Base-by-base conservation (phyloP, 2,329 filamentous ascomycete genomes). In the Clonostachys rhizophaga region DNA sequence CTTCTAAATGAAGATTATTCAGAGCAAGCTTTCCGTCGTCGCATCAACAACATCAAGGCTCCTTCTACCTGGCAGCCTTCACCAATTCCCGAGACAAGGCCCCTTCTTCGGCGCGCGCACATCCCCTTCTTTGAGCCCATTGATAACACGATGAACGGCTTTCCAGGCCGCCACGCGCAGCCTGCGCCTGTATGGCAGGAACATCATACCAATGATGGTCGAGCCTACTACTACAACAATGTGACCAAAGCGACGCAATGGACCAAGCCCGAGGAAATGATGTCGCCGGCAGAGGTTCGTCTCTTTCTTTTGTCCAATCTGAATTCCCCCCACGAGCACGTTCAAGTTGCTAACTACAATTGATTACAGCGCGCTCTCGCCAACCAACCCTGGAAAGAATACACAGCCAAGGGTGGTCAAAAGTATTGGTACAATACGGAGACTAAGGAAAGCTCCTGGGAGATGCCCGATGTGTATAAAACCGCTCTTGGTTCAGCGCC, bases 391-490 rank as follows among this genome's bases (percentile, higher is more conserved):
- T 99, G 91, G 91, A 94, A 92, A 61, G 90, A 96, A 67, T 94
- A 95, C 61, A 90, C 86, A 24, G 85, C 89, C 18, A 84, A 91
- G 52, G 88, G 89, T 53, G 94, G 92, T 42, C 84, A 86, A 58
- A 89, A 92, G 63, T 99, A 99, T 69, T 99, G 91, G 88, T 92
- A 91, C 67, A 94, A 99, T 66, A 88, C 85, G 34, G 87, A 95
- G 67, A 91, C 89, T 41, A 91, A 92, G 68, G 81, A 91, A 70
- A 97, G 91, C 65, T 90, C 88, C 34, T 99, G 94, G 94, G 87
- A 91, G 60, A 91, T 96, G 79, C 94, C 94, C 47, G 87, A 90
- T 47, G 82, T 72, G 52, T 91, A 91, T 69, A 90, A 88, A 61
- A 78, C 78, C 56, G 87, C 89, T 50, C 73, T 91, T 49, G 84